Evolutionary conservation across 176 grass and related monocot genomes (phyloP), one percentile per base, ranked within the genome.

Genomic region (Bothriochloa decipiens): DNA sequence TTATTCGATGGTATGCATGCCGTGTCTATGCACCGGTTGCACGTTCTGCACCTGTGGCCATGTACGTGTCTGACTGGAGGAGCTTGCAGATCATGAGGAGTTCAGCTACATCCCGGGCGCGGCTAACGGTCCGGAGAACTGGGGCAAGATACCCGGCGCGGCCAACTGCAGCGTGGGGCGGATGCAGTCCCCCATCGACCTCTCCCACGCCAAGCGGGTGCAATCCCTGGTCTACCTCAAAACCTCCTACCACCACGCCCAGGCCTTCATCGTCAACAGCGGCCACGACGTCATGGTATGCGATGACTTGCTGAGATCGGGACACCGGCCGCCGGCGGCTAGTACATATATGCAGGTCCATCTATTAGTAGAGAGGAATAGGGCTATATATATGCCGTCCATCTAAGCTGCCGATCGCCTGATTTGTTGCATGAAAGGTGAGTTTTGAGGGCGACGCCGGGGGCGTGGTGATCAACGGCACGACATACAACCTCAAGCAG

Each of bases 171-270:
- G 92, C 37, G 26, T 53, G 2, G 95, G 95, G 25, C 23, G 67
- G 39, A 36, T 80, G 75, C 95, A 97, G 78, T 97, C 95, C 12
- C 95, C 95, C 6, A 88, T 98, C 67, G 89, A 90, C 60, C 78
- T 97, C 29, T 18, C 58, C 0, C 4, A 88, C 69, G 87, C 91
- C 69, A 20, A 22, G 8, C 46, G 74, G 1, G 40, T 91, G 25
- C 74, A 65, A 29, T 23, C 67, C n/a, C 57, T 93, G 37, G 90
- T 89, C 17, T 65, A 43, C 46, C 84, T 97, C 18, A 69, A 72
- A 68, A 13, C 88, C 37, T 65, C 82, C 66, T 97, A 97, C 79
- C 22, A 22, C 16, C 65, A 90, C 7, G 78, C 84, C 47, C 10
- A 63, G 8, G 95, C 84, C 11, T 9, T 68, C 60, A 65, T 94